phyloP scores from a whole-genome alignment of 2,329 filamentous ascomycete species.

The Xylariaceae sp. region DNA sequence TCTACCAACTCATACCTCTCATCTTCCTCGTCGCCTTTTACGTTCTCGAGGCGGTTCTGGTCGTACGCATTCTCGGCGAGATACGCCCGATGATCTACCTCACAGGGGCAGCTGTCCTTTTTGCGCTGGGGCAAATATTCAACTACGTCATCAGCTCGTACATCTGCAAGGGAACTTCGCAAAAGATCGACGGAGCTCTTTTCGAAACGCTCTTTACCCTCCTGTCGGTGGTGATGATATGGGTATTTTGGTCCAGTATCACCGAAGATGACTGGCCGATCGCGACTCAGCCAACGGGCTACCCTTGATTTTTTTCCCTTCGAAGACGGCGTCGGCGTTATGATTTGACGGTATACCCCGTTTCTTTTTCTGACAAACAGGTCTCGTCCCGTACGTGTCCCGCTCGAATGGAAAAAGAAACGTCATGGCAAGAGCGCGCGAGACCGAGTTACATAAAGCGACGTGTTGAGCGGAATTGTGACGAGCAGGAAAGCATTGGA shows the following conservation, averaged over 20 bases:
- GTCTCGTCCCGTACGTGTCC: too few relatives aligned
- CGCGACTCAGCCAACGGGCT: slow-evolving; percentile 28
- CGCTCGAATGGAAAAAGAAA: slow-evolving; percentile 4
- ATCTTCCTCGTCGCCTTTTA: slow-evolving; percentile 86
- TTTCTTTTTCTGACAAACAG: slow-evolving; percentile 21
- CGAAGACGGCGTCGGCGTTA: slow-evolving; percentile 24
- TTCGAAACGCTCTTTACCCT: slow-evolving; percentile 94
- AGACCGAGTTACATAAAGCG: too few relatives aligned
- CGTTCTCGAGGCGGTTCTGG: slow-evolving; percentile 73
- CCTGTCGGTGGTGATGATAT: slow-evolving; percentile 71
- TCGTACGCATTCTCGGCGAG: slow-evolving; percentile 81
- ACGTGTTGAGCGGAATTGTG: too few relatives aligned
- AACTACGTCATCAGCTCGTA: slow-evolving; percentile 89
- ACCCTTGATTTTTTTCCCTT: slow-evolving; percentile 25
- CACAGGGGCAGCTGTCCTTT: slow-evolving; percentile 64
- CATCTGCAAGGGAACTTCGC: slow-evolving; percentile 74
- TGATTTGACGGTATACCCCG: slow-evolving; percentile 25
- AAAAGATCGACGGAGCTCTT: slow-evolving; percentile 85
- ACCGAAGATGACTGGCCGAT: slow-evolving; percentile 97
- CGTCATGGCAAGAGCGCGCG: too few relatives aligned
- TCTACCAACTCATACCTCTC: slow-evolving; percentile 85
- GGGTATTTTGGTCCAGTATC: slow-evolving; percentile 98
- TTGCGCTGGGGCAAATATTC: slow-evolving; percentile 90
- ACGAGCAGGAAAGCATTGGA: slow-evolving; percentile 5
- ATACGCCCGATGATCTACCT: slow-evolving; percentile 89